These are phyloP conservation scores for Zanthoxylum bungeanum DNA, from an alignment of 345 rosid species.

Conservation along the genomic window DNA sequence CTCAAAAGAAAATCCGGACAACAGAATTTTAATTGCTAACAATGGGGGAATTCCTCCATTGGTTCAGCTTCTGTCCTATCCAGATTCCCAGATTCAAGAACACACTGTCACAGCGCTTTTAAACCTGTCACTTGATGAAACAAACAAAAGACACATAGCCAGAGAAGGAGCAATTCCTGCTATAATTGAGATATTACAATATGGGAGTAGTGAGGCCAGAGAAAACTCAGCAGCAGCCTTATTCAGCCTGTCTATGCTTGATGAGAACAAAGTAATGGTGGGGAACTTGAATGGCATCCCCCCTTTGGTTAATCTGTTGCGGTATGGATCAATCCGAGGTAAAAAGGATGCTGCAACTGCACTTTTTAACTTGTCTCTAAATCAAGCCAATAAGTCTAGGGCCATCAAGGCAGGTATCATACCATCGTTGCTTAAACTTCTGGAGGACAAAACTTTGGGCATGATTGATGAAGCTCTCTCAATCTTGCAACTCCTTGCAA, in stretches of 20 bases:
- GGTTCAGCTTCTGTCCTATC: constrained; percentile 45
- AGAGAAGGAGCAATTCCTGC: constrained; percentile 56
- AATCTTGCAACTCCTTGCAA: constrained; percentile 47
- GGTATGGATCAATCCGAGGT: constrained; percentile 50
- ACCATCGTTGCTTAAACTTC: constrained; percentile 40
- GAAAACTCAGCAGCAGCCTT: constrained; percentile 64
- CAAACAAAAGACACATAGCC: constrained; percentile 49
- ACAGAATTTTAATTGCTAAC: constrained; percentile 53
- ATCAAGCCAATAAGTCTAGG: constrained; percentile 51
- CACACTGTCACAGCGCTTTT: constrained; percentile 65
- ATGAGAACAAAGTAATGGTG: constrained; percentile 54
- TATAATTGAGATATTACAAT: constrained; percentile 43
- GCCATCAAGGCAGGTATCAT: constrained; percentile 56
- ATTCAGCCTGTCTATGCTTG: constrained; percentile 55
- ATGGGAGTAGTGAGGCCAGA: constrained; percentile 48
- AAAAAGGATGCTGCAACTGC: constrained; percentile 75
- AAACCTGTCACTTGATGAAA: constrained; percentile 57
- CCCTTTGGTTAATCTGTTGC: constrained; percentile 49
- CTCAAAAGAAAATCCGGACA: constrained; percentile 53
- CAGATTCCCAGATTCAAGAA: constrained; percentile 48
- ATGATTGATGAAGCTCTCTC: constrained; percentile 69
- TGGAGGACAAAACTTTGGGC: constrained; percentile 42
- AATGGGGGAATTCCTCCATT: constrained; percentile 46
- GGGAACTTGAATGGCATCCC: constrained; percentile 51
- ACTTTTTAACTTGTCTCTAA: constrained; percentile 53